Base-by-base conservation (phyloP, 495 filamentous ascomycete genomes). In the Lasiosphaeria hispida region DNA sequence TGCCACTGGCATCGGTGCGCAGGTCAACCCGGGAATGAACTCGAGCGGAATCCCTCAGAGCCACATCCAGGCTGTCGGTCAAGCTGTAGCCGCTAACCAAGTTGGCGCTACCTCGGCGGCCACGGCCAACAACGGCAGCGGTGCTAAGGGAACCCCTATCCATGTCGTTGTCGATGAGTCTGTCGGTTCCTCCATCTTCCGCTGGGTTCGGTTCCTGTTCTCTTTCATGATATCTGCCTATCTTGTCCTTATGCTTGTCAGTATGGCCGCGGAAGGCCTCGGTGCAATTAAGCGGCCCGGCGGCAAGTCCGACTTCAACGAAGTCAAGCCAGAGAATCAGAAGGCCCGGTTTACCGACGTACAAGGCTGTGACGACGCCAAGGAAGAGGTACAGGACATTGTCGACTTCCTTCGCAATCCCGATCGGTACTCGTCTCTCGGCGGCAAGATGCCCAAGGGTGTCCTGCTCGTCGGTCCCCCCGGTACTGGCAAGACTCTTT, bases 111-210 rank as follows among this genome's bases (percentile, higher is more conserved):
- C 87, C 66, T 65, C 89, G 55, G 80, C 81, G 6, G 72, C 36
- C 13, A 39, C 83, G 30, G 62, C 74, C 11, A 68, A 78, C 75
- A 39, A 74, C 73, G 55, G 71, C 61, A 53, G 75, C 68, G 90
- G 90, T 43, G 85, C 77, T 3, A 93, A 92, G 73, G 84, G 85
- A 37, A 82, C 85, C 42, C 94, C 92, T 11, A 77, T 97, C 37
- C 90, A 97, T 67, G 94, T 98, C 15, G 91, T 97, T 15, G 91
- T 97, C n/a, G 92, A 97, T 59, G 92, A 98, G 66, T 88, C 90
- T 13, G 76, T 88, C 37, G 85, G 89, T 50, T 85, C 83, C 59
- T 79, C 78, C 6, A 77, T 96, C 48, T 95, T 97, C 71, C 89
- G 90, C 67, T 96, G 91, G 92, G 76, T 92, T 67, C 95, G 90